Evolutionary conservation across 306 rosid genomes (phyloP).

Genomic region (Astragalus membranaceus): DNA sequence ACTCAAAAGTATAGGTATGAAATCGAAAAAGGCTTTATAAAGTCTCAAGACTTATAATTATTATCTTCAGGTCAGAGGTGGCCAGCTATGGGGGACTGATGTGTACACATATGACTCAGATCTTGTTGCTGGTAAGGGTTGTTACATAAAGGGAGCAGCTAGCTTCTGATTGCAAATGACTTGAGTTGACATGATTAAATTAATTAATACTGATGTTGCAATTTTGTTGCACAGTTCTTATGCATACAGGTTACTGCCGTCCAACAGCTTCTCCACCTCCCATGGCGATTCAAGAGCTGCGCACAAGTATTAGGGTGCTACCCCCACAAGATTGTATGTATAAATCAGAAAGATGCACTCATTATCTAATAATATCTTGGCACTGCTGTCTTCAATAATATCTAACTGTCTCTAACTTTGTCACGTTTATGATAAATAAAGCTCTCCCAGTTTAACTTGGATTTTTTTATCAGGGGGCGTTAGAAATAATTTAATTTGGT

Average conservation of each 20-base stretch:
- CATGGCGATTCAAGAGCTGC: constrained; percentile 77
- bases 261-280: constrained; percentile 96
- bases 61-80: constrained; percentile 83
- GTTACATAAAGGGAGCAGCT: neutral
- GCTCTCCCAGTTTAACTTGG: no score
- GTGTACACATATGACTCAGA: constrained; percentile 92
- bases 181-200: constrained; percentile 1
- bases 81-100: constrained; percentile 97
- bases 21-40: neutral
- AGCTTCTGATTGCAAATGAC: constrained; percentile 11
- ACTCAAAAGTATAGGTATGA: neutral
- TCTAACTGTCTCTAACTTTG: neutral
- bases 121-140: constrained; percentile 85
- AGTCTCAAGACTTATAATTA: constrained; percentile 11
- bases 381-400: neutral
- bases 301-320: constrained; percentile 63
- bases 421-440: no score
- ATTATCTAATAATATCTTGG: neutral
- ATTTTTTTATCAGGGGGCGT: no score
- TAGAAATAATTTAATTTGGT: no score
- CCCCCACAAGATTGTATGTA: constrained; percentile 89
- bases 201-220: constrained; percentile 24
- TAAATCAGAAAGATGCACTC: constrained; percentile 8
- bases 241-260: constrained; percentile 98
- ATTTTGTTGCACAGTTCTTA: constrained; percentile 61